phyloP scores from a whole-genome alignment of 2,329 filamentous ascomycete genomes.

The Claviceps spartinae region DNA sequence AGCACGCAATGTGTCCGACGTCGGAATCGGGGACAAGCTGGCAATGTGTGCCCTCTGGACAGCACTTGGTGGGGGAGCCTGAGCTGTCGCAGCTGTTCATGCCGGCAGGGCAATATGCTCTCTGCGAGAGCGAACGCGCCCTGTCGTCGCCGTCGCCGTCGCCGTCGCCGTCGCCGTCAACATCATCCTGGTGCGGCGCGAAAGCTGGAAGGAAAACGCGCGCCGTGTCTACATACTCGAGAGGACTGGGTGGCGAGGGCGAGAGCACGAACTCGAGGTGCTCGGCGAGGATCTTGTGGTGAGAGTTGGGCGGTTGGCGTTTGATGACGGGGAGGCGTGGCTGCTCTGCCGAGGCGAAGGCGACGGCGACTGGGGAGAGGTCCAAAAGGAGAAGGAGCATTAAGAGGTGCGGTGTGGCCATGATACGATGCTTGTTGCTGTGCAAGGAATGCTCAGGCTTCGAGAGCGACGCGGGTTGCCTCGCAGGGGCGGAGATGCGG shows the following conservation, averaged over 20 bases:
- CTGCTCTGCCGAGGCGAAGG: conserved; percentile 14
- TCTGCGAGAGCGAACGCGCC: conserved; percentile 20
- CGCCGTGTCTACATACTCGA: conserved; percentile 13
- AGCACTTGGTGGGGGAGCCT: conserved; percentile 59
- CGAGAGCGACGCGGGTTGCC: too few species aligned
- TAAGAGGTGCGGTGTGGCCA: neutral
- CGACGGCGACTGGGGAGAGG: conserved; percentile 19
- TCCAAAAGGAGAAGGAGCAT: conserved; percentile 1
- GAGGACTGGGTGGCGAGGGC: conserved; percentile 9
- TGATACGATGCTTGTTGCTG: neutral
- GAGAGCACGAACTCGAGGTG: conserved; percentile 40
- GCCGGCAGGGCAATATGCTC: conserved; percentile 51
- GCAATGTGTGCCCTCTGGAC: conserved; percentile 51
- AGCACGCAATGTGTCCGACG: conserved; percentile 61
- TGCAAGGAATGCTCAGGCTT: too few species aligned
- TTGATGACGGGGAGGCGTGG: conserved; percentile 41
- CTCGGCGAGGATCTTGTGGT: conserved; percentile 60
- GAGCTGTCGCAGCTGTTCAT: conserved; percentile 53
- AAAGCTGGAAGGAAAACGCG: conserved; percentile 33
- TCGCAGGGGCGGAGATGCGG: too few species aligned
- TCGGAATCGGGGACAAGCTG: conserved; percentile 48
- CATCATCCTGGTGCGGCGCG: conserved; percentile 28
- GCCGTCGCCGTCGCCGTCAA: too few species aligned
- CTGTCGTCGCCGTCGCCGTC: conserved; percentile 5
- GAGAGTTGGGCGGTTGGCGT: conserved; percentile 58